Percentiles rank a stretch among this genome's conserved stretches.
Evolutionary conservation across 768 basidiomycete species (phyloP).

Genomic region (Podaxis mareebaensis): DNA sequence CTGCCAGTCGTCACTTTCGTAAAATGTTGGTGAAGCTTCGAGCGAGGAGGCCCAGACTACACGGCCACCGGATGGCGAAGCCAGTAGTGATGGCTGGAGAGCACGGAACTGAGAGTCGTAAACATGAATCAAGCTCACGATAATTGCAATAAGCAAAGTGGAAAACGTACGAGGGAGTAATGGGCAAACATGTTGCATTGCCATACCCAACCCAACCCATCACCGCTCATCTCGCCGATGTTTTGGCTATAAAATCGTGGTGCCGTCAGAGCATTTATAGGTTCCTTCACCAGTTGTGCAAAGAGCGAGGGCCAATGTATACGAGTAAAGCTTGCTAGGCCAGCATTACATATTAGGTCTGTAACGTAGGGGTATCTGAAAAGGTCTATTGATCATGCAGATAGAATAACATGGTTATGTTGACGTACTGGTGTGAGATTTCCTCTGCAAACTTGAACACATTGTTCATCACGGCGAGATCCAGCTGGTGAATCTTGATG

Average conservation of each 20-base stretch:
- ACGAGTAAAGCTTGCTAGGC: conserved; percentile 55
- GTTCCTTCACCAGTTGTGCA: conserved; percentile 46
- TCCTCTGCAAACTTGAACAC: conserved; percentile 63
- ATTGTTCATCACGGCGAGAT: conserved; percentile 61
- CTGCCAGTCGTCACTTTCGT: conserved; percentile 73
- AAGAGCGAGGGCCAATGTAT: conserved; percentile 52
- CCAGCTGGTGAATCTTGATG: conserved; percentile 62
- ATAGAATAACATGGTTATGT: not conserved
- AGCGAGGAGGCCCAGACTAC: conserved; percentile 82
- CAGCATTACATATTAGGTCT: conserved; percentile 81
- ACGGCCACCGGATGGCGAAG: conserved; percentile 50
- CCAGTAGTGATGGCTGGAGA: conserved; percentile 52
- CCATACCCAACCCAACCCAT: conserved; percentile 81
- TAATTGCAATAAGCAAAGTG: not conserved
- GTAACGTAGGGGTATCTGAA: conserved; percentile 78
- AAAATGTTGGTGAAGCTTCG: conserved; percentile 55
- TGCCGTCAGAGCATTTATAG: conserved; percentile 47
- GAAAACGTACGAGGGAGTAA: conserved; percentile 64
- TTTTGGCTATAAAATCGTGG: conserved; percentile 62
- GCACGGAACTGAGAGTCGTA: conserved; percentile 53
- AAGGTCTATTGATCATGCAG: not conserved
- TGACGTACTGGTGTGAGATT: conserved; percentile 51
- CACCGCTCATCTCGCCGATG: conserved; percentile 57
- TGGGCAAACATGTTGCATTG: conserved; percentile 85
- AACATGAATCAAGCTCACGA: not conserved